Evolutionary conservation across 1,284 basidiomycete genomes (phyloP), one percentile per base, ranked within the genome.

Genomic region (Puccinia novopanici): DNA sequence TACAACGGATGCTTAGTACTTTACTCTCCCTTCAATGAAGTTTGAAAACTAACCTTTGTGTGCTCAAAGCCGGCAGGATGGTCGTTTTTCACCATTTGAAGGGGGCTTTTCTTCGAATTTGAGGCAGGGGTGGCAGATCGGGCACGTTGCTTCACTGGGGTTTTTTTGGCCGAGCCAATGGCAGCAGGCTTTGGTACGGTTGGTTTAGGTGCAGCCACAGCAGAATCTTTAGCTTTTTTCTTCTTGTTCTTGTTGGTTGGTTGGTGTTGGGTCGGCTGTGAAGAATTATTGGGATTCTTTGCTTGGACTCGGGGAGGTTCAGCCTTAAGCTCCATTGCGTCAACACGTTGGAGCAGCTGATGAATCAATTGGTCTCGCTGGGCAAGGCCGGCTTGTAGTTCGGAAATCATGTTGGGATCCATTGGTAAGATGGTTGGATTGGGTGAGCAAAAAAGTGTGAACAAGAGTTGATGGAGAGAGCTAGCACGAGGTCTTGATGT

Each of bases 51-150:
- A 27, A 72, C 70, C 19, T 72, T 72, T 19, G 70, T 72, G 12
- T 17, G 9, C 70, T 72, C 70, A 72, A 54, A 72, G 13, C 70
- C 70, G 1, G 5, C 70, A 27, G 70, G 70, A 17, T 54, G 19
- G 9, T 72, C 70, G 1, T 34, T 48, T 19, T 19, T 55, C 6
- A 72, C 30, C 70, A 72, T 72, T 54, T 72, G 67, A n/a, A 68
- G 67, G 5, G 67, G 67, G 19, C n/a, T 68, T 68, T 68, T 68
- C 65, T 52, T 68, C n/a, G 40, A 48, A n/a, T 5, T 22, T 2
- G 40, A 68, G 67, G n/a, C 12, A 19, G 67, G 48, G 3, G 40
- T 54, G 13, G 52, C 52, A n/a, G 52, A 54, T 12, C 19, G 22
- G 6, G 15, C 52, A n/a, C 19, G 22, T 54, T 54, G 52, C 15